Percentiles rank a stretch among this genome's conserved stretches.
Evolutionary conservation across 768 basidiomycete species (phyloP).

Genomic region (Mycena belliarum): DNA sequence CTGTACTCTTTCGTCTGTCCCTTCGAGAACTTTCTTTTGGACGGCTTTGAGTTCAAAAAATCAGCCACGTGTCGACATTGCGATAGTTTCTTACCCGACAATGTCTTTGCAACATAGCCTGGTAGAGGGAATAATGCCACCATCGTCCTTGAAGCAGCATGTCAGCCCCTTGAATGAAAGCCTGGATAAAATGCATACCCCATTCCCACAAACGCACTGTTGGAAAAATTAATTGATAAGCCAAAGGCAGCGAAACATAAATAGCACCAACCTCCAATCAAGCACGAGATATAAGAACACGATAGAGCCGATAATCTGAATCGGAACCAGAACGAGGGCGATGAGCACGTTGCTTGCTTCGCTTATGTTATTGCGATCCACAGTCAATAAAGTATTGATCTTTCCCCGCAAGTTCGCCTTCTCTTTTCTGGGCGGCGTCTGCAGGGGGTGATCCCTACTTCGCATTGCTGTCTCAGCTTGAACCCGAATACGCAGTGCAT

Average conservation of each 20-base stretch:
- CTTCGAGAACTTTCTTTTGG: constrained; percentile 53
- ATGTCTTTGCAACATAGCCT: constrained; percentile 53
- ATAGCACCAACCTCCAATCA: constrained; percentile 44
- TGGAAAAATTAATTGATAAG: neutral
- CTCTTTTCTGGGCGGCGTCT: constrained; percentile 4
- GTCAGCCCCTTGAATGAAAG: too few species aligned
- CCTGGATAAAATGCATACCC: constrained; percentile 39
- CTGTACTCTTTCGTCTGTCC: constrained; percentile 63
- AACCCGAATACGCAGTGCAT: constrained; percentile 63
- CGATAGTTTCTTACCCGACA: too few species aligned
- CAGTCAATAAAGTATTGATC: constrained; percentile 75
- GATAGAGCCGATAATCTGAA: constrained; percentile 39
- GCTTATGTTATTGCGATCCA: constrained; percentile 42
- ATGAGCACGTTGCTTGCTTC: constrained; percentile 5
- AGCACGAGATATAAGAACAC: constrained; percentile 48
- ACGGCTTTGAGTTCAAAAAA: constrained; percentile 23
- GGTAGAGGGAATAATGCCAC: constrained; percentile 52
- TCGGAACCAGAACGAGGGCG: constrained; percentile 30
- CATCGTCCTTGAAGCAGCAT: too few species aligned
- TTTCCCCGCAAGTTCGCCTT: constrained; percentile 61
- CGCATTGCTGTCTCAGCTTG: constrained; percentile 42
- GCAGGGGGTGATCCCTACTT: neutral
- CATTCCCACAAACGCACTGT: constrained; percentile 60
- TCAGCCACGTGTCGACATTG: too few species aligned
- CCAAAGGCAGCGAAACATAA: neutral